Conservation (phyloP, 768 basidiomycete species). For the Boletus reticulatus region DNA sequence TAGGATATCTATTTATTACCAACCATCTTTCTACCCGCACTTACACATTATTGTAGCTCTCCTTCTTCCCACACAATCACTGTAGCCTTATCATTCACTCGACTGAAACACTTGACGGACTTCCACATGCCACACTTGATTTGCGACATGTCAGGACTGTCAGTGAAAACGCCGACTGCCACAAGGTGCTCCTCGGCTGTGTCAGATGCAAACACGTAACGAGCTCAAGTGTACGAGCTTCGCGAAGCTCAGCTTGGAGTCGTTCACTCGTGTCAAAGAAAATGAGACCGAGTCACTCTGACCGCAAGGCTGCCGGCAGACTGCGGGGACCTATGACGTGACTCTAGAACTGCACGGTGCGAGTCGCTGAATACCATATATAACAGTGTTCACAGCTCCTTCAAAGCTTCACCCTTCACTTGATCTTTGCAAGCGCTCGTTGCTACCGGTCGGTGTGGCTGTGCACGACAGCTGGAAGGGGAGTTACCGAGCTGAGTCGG, state of each 20-base stretch:
- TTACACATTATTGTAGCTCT: constrained; percentile 23
- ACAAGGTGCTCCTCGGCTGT: neutral
- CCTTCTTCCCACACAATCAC: constrained; percentile 1
- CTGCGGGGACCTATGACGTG: no score
- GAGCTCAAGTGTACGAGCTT: neutral
- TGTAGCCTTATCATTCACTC: constrained; percentile 25
- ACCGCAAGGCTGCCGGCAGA: no score
- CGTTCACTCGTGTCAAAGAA: no score
- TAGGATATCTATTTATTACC: constrained; percentile 21
- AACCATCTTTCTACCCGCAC: constrained; percentile 3
- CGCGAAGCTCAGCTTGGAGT: neutral
- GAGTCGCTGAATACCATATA: neutral
- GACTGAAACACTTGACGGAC: constrained; percentile 2
- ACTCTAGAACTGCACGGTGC: neutral
- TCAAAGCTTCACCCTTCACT: no score
- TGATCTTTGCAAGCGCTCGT: constrained; percentile 10
- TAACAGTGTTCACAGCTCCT: no score
- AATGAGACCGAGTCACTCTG: no score
- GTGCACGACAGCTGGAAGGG: no score
- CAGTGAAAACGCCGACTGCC: neutral
- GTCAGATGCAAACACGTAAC: neutral
- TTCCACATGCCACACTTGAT: neutral
- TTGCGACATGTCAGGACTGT: neutral
- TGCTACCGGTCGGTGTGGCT: neutral
- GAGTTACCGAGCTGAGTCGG: no score